These are phyloP conservation scores for Rachicladosporium sp. DNA, from an alignment of 2,329 filamentous ascomycete genomes.

Conservation along the genomic window DNA sequence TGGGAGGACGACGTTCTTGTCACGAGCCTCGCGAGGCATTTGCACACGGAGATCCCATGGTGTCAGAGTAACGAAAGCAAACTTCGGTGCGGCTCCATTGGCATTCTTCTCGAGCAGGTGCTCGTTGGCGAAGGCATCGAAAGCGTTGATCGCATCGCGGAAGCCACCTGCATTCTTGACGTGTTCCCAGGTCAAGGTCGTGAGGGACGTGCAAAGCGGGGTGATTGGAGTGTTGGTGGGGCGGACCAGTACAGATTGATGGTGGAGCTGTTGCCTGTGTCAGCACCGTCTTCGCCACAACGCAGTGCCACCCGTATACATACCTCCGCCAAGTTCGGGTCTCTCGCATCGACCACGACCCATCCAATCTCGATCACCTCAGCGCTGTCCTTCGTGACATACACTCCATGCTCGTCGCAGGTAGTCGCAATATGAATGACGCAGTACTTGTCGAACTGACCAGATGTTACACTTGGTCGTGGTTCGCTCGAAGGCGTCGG, in stretches of 20 bases:
- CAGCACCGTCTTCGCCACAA: no score
- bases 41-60: conserved; percentile 98
- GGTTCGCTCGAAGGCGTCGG: conserved; percentile 9
- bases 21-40: conserved; percentile 89
- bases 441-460: conserved; percentile 72
- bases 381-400: conserved; percentile 97
- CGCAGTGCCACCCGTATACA: neutral
- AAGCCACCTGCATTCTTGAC: conserved; percentile 95
- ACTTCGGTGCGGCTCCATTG: conserved; percentile 44
- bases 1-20: conserved; percentile 93
- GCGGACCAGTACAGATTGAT: conserved; percentile 93
- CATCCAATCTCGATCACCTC: conserved; percentile 98
- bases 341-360: conserved; percentile 51
- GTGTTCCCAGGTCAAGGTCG: conserved; percentile 97
- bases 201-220: conserved; percentile 93
- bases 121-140: conserved; percentile 87
- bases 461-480: conserved; percentile 18
- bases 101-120: conserved; percentile 81
- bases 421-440: conserved; percentile 98
- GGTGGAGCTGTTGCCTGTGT: conserved; percentile 55
- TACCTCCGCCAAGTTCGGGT: conserved; percentile 23
- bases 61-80: conserved; percentile 96
- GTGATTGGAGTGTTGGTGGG: conserved; percentile 98
- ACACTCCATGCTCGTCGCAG: conserved; percentile 97
- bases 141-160: conserved; percentile 89